Percentiles rank a stretch among this genome's conserved stretches.
Conservation (phyloP, 2,329 filamentous ascomycete genomes). For the Dothistroma septosporum region DNA sequence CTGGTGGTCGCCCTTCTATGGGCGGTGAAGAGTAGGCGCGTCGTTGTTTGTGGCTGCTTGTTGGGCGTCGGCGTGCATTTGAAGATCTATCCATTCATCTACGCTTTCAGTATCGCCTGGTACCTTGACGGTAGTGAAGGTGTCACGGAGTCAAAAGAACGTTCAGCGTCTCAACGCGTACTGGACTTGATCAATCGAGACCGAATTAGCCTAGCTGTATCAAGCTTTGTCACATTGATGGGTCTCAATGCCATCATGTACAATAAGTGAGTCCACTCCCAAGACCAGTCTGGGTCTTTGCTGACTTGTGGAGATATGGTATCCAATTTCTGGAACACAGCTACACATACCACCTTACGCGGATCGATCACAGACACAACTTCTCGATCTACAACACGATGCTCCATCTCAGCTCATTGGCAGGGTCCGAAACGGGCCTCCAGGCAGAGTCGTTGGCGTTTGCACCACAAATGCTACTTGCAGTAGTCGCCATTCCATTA, state of each 20-base stretch:
- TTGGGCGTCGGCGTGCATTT: constrained; percentile 87
- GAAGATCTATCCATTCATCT: constrained; percentile 98
- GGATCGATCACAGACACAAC: constrained; percentile 95
- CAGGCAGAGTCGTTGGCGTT: constrained; percentile 79
- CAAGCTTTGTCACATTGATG: constrained; percentile 69
- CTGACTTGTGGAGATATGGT: constrained; percentile 59
- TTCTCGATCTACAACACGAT: constrained; percentile 95
- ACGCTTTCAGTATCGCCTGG: constrained; percentile 75
- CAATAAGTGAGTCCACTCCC: constrained; percentile 53
- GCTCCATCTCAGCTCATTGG: constrained; percentile 77
- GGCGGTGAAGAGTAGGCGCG: constrained; percentile 64
- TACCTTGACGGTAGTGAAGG: constrained; percentile 61
- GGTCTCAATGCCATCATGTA: constrained; percentile 77
- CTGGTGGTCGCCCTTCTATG: constrained; percentile 79
- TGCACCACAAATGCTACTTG: constrained; percentile 77
- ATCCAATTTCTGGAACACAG: constrained; percentile 80
- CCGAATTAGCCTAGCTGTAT: constrained; percentile 56
- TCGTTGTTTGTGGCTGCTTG: constrained; percentile 65
- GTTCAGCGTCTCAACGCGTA: constrained; percentile 20
- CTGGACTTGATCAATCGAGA: constrained; percentile 20
- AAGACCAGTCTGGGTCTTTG: background rate
- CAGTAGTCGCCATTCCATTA: constrained; percentile 70
- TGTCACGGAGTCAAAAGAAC: constrained; percentile 18
- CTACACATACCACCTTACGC: constrained; percentile 85
- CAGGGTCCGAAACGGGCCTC: constrained; percentile 42